Conservation (phyloP, 129 eudicot species). For the Helichrysum umbraculigerum region DNA sequence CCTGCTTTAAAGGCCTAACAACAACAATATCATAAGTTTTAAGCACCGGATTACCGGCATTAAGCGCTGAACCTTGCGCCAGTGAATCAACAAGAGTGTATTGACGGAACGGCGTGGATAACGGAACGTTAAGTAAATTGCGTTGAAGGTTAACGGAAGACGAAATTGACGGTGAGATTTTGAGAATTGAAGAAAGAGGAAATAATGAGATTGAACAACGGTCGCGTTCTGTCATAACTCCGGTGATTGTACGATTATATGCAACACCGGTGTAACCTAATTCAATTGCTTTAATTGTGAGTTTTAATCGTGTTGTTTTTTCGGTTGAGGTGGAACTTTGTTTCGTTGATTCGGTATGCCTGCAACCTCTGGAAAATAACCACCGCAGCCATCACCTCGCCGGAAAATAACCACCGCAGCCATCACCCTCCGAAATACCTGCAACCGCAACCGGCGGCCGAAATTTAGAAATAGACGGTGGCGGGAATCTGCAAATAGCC, state of each 20-base stretch:
- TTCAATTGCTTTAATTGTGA: constrained; percentile 67
- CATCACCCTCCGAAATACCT: too few relatives aligned
- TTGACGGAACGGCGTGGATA: constrained; percentile 63
- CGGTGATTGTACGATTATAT: constrained; percentile 66
- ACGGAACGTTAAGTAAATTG: constrained; percentile 44
- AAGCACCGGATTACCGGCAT: constrained; percentile 71
- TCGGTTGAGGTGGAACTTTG: constrained; percentile 30
- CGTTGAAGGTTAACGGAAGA: constrained; percentile 71
- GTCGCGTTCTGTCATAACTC: constrained; percentile 74
- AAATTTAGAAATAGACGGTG: too few relatives aligned
- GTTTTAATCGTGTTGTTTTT: constrained; percentile 57
- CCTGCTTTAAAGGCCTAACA: constrained; percentile 75
- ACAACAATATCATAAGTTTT: constrained; percentile 79
- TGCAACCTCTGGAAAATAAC: too few relatives aligned
- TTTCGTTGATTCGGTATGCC: constrained; percentile 58
- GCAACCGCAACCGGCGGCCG: too few relatives aligned
- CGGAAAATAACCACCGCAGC: too few relatives aligned
- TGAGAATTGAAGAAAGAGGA: constrained; percentile 56
- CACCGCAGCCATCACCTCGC: too few relatives aligned
- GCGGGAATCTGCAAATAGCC: too few relatives aligned
- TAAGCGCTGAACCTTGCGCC: constrained; percentile 61
- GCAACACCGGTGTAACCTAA: constrained; percentile 88
- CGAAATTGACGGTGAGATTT: constrained; percentile 50
- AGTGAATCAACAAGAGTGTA: constrained; percentile 68
- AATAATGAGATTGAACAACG: constrained; percentile 57